Evolutionary conservation across 371 early-diverging fungal species (phyloP).

Genomic region (Mucor irregularis): DNA sequence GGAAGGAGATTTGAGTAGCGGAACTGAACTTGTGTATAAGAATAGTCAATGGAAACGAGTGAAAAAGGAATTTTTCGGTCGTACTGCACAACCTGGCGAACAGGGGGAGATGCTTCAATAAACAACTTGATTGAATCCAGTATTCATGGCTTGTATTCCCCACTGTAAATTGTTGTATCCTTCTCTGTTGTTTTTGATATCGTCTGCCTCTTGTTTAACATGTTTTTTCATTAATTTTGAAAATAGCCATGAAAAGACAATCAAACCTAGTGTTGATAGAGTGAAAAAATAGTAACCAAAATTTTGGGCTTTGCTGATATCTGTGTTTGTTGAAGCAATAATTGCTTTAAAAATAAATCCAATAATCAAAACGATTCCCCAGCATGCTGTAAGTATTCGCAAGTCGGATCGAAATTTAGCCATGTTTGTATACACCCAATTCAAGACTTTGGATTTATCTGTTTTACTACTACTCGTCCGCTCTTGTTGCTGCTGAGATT

Average conservation of each 20-base stretch:
- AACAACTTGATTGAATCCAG: conserved; percentile 35
- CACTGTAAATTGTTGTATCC: conserved; percentile 28
- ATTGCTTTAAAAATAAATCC: conserved; percentile 42
- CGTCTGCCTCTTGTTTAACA: conserved; percentile 17
- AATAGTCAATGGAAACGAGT: conserved; percentile 22
- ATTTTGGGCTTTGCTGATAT: conserved; percentile 25
- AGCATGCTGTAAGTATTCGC: conserved; percentile 43
- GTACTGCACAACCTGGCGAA: conserved; percentile 25
- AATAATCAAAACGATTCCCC: conserved; percentile 37
- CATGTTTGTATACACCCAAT: conserved; percentile 30
- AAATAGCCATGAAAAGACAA: conserved; percentile 37
- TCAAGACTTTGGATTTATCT: conserved; percentile 1
- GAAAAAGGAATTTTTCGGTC: conserved; percentile 35
- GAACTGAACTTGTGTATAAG: conserved; percentile 21
- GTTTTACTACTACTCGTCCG: too few relatives aligned
- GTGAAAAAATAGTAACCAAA: conserved; percentile 37
- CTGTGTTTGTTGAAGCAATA: conserved; percentile 30
- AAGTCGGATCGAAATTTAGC: conserved; percentile 36
- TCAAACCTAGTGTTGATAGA: conserved; percentile 24
- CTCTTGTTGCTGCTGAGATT: not conserved
- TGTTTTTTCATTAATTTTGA: conserved; percentile 30
- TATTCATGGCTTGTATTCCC: conserved; percentile 31
- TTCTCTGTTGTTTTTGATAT: conserved; percentile 16
- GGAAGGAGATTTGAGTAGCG: conserved; percentile 23
- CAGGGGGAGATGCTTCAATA: conserved; percentile 25